Evolutionary conservation across 2,329 filamentous ascomycete genomes (phyloP), one percentile per base, ranked within the genome.

Genomic region (Raffaelea arxii): DNA sequence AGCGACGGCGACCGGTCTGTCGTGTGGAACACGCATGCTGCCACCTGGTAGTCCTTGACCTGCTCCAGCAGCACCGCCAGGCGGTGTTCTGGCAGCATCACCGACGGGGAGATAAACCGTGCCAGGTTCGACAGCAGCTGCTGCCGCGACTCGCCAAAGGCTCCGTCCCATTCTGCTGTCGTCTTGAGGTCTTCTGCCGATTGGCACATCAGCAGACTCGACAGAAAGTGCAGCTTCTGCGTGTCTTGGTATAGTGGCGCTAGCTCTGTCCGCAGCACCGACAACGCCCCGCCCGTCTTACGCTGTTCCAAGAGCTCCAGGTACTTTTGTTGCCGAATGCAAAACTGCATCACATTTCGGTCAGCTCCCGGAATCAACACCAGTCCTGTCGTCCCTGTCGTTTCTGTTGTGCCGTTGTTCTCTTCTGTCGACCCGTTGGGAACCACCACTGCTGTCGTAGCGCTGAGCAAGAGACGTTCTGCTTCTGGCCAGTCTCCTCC

Each of bases 11-110:
- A 77, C 4, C 72, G 66, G 2, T 80, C 74, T 4, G 82, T 88
- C 45, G 94, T 96, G 66, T 98, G 92, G 63, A 90, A 97, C 35
- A 90, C 67, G 61, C 92, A 98, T 25, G 77, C 78, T 44, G 82
- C 77, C 49, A 96, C 86, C 66, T 96, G 91, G 52, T 75, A 79
- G 51, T 83, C 75, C 61, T 96, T 95, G 32, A 95, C 81, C 54
- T 94, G 82, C 48, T 90, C 75, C 44, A 98, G 69, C 16, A 98
- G 70, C 27, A 81, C 75, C 2, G 88, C 87, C 39, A 98, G 71
- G 6, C 92, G 82, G 62, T 92, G 86, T 59, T 95, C 87, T 2
- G 92, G 92, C 46, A 98, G 84, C 90, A 98, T 97, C 39, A 95
- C 86, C 4, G 89, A 92, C 0, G 92, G 91, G 2, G 92, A 95